phyloP scores from a whole-genome alignment of 2,329 filamentous ascomycete species.

The Alternaria gaisen region DNA sequence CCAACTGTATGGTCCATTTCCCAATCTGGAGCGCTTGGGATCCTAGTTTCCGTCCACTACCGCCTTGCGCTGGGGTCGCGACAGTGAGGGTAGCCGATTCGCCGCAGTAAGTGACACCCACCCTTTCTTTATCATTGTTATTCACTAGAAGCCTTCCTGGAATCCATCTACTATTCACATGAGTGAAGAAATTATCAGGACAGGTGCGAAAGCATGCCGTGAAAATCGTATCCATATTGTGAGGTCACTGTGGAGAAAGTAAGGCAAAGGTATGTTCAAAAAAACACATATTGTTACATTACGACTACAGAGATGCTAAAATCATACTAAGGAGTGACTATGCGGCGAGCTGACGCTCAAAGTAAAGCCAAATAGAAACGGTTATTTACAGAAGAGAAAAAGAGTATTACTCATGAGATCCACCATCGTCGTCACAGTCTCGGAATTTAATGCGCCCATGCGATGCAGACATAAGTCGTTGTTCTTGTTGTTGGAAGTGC shows the following conservation, averaged over 20 bases:
- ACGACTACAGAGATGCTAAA: constrained; percentile 6
- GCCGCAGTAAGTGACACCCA: neutral
- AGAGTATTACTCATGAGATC: constrained; percentile 9
- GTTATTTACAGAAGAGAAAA: constrained; percentile 8
- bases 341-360: constrained; percentile 12
- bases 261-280: neutral
- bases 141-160: neutral
- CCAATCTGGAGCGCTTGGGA: neutral
- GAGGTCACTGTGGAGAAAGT: neutral
- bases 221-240: neutral
- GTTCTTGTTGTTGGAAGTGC: neutral
- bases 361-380: constrained; percentile 11
- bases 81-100: neutral
- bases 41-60: constrained; percentile 2
- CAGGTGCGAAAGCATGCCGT: too few species aligned
- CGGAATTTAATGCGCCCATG: neutral
- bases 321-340: constrained; percentile 18
- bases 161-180: fast-evolving
- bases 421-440: neutral
- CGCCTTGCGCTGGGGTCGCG: neutral
- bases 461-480: constrained; percentile 6
- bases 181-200: too few species aligned
- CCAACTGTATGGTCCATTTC: constrained; percentile 14
- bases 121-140: neutral
- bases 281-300: constrained; percentile 14